Percentiles rank a stretch among this genome's conserved stretches.
Evolutionary conservation across 179 eudicot species (phyloP).

Genomic region (Drosera spatulata): DNA sequence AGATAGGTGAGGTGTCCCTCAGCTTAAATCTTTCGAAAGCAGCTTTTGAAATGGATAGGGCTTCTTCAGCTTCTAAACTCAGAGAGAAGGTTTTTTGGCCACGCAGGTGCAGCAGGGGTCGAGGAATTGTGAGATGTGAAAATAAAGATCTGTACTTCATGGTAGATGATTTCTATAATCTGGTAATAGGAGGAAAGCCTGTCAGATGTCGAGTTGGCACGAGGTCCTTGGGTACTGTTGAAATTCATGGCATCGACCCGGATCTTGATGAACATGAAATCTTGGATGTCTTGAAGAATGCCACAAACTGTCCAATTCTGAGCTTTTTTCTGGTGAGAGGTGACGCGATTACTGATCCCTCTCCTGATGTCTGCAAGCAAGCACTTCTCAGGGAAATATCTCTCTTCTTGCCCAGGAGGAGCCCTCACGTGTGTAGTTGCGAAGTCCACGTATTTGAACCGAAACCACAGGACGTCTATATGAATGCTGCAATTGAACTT

Average conservation of each 20-base stretch:
- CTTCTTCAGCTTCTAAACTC: constrained; percentile 51
- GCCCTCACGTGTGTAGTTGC: constrained; percentile 36
- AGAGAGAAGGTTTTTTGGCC: constrained; percentile 83
- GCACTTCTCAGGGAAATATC: constrained; percentile 63
- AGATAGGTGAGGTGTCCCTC: constrained; percentile 33
- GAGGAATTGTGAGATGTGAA: constrained; percentile 52
- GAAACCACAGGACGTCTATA: constrained; percentile 45
- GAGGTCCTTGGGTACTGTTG: constrained; percentile 32
- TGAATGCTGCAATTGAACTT: constrained; percentile 62
- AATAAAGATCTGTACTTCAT: constrained; percentile 30
- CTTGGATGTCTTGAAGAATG: constrained; percentile 27
- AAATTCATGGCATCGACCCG: constrained; percentile 48
- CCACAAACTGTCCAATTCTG: constrained; percentile 42
- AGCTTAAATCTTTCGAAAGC: constrained; percentile 39
- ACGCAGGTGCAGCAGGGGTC: constrained; percentile 65
- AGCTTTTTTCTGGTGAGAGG: constrained; percentile 54
- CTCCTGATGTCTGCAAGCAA: constrained; percentile 52
- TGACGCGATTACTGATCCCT: constrained; percentile 44
- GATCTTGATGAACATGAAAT: constrained; percentile 62
- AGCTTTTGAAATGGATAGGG: constrained; percentile 39
- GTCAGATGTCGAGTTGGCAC: constrained; percentile 29
- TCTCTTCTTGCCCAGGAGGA: constrained; percentile 60
- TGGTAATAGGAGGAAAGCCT: constrained; percentile 38
- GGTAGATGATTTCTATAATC: constrained; percentile 34
- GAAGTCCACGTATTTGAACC: constrained; percentile 63